Evolutionary conservation across 169 alveolate genomes (phyloP), one percentile per base, ranked within the genome.

Genomic region (Plasmodium falciparum): DNA sequence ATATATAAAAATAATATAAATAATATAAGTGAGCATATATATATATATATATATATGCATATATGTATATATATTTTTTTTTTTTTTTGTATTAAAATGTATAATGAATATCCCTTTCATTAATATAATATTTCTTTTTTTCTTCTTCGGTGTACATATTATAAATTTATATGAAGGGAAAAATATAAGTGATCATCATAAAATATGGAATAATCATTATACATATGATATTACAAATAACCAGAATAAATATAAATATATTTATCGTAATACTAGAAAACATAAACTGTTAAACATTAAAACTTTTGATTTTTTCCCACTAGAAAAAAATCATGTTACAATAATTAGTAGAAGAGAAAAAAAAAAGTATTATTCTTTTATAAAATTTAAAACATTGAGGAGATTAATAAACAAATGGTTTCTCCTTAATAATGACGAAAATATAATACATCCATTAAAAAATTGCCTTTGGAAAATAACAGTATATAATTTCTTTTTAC

Each of bases 391-490:
- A 73, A 24, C 43, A 45, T 1, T 56, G 9, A 73, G 12, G 29
- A 73, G 59, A 26, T 56, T 73, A 56, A 62, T 73, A 17, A 73
- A 17, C 29, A 33, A 33, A 6, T 33, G 45, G 45, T 6, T 33
- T 4, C 45, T 33, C 7, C 45, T 29, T 13, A 6, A 49, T 47
- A 54, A 75, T 15, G 69, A 75, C 1, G 29, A 9, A 9, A 45
- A 9, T 62, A 69, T 13, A 11, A 54, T 80, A 7, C 83, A 80
- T 24, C 90, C 90, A 12, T 59, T 80, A 50, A 80, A 80, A 72
- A 66, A 80, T 43, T 67, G 83, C 15, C 71, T 20, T 3, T 80
- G 90, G 90, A 47, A 80, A 29, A 80, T 80, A 56, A 80, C 69
- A 3, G 56, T 61, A 6, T 80, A 67, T 56, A 80, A 80, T 67